These are phyloP conservation scores for Lactarius hengduanensis DNA, from an alignment of 768 basidiomycete species.

Conservation along the genomic window DNA sequence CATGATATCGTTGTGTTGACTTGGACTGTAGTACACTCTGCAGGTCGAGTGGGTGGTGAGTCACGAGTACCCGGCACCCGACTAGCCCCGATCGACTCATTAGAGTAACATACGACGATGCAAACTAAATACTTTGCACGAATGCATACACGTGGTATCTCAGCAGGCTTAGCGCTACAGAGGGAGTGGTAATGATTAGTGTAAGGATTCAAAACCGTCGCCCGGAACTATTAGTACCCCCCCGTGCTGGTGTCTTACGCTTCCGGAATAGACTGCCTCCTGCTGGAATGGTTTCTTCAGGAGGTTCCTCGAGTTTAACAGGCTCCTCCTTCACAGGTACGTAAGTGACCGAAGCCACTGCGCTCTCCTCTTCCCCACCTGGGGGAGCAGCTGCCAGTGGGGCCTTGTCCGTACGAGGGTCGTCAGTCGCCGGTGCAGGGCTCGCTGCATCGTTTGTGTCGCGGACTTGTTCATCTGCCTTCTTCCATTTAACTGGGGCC, in stretches of 20 bases:
- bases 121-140: background rate
- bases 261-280: conserved; percentile 26
- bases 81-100: background rate
- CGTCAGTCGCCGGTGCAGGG: background rate
- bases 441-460: background rate
- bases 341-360: background rate
- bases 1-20: background rate
- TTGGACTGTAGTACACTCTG: background rate
- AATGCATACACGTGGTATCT: background rate
- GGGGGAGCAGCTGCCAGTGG: too few species aligned
- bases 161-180: background rate
- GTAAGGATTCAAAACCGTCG: conserved; percentile 18
- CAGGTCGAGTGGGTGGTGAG: background rate
- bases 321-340: conserved; percentile 16
- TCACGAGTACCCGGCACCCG: conserved; percentile 1
- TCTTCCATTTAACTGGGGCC: conserved; percentile 28
- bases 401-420: background rate
- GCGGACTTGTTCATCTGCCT: conserved; percentile 14
- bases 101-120: background rate
- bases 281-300: conserved; percentile 2
- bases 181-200: background rate
- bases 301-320: conserved; percentile 20
- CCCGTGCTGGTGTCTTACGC: conserved; percentile 23
- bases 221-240: conserved; percentile 21
- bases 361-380: background rate